Percentiles rank a stretch among this genome's conserved stretches.
Conservation (phyloP, 2,329 filamentous ascomycete species). For the Colletotrichum cereale region DNA sequence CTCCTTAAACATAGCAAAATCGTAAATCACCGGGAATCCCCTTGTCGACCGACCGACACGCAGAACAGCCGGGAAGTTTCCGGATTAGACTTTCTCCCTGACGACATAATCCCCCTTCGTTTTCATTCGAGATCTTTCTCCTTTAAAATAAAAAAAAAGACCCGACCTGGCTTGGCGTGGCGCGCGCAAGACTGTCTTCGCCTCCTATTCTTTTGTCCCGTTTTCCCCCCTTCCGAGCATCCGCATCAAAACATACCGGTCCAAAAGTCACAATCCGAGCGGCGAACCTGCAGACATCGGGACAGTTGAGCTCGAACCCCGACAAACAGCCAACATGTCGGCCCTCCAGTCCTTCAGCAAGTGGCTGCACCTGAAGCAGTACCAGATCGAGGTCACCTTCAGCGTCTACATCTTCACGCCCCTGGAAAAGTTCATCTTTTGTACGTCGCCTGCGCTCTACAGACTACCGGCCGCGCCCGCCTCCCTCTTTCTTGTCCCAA, state of each 20-base stretch:
- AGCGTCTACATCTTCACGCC: constrained; percentile 97
- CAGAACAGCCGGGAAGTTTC: neutral
- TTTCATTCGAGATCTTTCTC: neutral
- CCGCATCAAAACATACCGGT: neutral
- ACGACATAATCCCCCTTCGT: neutral
- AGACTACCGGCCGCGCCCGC: neutral
- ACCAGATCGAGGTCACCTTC: constrained; percentile 98
- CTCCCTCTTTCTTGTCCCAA: neutral
- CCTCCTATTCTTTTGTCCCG: neutral
- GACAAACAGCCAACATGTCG: constrained; percentile 47
- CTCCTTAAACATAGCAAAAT: neutral
- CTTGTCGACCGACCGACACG: constrained; percentile 18
- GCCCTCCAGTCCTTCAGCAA: constrained; percentile 71
- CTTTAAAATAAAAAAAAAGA: neutral
- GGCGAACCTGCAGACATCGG: neutral
- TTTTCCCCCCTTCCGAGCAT: neutral
- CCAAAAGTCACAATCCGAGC: constrained; percentile 17
- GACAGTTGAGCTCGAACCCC: neutral
- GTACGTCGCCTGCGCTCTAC: constrained; percentile 65
- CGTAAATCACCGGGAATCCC: neutral
- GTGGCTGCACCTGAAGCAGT: constrained; percentile 95
- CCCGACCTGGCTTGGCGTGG: neutral
- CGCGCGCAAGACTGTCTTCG: neutral
- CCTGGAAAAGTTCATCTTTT: constrained; percentile 96
- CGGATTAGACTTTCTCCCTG: constrained; percentile 11